Percentiles rank a stretch among this genome's conserved stretches.
Evolutionary conservation across 768 basidiomycete species (phyloP).

Genomic region (Trametes coccinea): DNA sequence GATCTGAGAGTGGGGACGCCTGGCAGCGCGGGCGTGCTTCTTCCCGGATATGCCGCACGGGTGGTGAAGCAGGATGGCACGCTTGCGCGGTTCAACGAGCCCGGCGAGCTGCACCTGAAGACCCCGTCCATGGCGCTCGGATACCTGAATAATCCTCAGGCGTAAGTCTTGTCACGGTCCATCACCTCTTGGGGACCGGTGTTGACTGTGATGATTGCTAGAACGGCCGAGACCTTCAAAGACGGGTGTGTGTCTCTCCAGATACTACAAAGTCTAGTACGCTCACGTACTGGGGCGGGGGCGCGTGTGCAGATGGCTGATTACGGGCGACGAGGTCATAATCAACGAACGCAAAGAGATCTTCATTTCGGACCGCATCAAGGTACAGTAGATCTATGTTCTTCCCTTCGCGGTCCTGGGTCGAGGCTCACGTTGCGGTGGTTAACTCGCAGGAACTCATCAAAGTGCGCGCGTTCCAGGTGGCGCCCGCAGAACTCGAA

Average conservation of each 20-base stretch:
- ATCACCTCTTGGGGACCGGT: neutral
- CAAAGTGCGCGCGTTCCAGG: conserved; percentile 55
- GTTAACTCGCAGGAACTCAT: conserved; percentile 52
- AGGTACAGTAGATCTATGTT: conserved; percentile 30
- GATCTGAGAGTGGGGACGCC: conserved; percentile 49
- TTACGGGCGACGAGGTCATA: conserved; percentile 68
- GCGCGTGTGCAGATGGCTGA: conserved; percentile 52
- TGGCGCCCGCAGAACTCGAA: conserved; percentile 39
- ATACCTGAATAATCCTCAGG: conserved; percentile 57
- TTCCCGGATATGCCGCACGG: conserved; percentile 57
- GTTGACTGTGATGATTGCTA: conserved; percentile 25
- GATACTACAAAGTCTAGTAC: no score
- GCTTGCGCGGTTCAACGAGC: conserved; percentile 53
- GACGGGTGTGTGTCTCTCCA: conserved; percentile 48
- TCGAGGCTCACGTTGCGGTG: no score
- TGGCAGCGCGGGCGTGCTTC: conserved; percentile 48
- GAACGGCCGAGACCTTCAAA: conserved; percentile 65
- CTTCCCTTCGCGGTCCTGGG: neutral
- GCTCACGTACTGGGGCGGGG: neutral
- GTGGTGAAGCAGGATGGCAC: conserved; percentile 61
- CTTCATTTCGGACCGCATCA: conserved; percentile 70
- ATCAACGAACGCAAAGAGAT: conserved; percentile 61
- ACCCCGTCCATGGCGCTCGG: conserved; percentile 41
- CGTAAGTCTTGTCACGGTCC: conserved; percentile 43
- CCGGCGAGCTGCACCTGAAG: conserved; percentile 59